Evolutionary conservation across 345 rosid species (phyloP), one percentile per base, ranked within the genome.

Genomic region (Gossypium bickii): DNA sequence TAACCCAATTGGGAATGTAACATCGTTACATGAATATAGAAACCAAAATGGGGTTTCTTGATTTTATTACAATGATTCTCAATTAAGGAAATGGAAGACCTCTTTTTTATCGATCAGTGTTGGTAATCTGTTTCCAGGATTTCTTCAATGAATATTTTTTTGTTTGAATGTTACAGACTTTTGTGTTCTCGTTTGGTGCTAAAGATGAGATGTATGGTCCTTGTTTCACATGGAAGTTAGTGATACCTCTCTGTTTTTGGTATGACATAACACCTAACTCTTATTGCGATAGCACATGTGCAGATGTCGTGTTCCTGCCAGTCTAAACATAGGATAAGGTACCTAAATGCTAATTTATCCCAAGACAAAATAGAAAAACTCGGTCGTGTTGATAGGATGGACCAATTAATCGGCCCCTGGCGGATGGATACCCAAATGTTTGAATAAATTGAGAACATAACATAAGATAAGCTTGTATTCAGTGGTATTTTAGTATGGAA

Each of bases 171-270:
- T 34, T 34, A 34, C 6, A 34, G 3, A 15, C 38, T 51, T 27
- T 51, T 69, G 18, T 16, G 56, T 52, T 52, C 18, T 34, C 17
- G 20, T 69, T 51, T 11, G 34, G 10, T 49, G 22, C 3, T 47
- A 11, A 5, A 34, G 41, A 34, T 34, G 41, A 34, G 41, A 34
- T 34, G 41, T 34, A 34, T 34, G 47, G 13, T 48, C n/a, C 62
- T 64, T 16, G 44, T 72, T 57, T 69, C 81, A 78, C 78, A 61
- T 53, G 74, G 58, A 43, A 48, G 65, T 73, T 43, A 65, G 73
- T 10, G 66, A 18, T 2, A 29, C 6, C 9, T 78, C 70, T 68
- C 38, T 38, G 69, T 27, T 27, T 34, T 27, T 52, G 52, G 29
- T 2, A 17, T 51, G 74, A 78, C 73, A 2, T n/a, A 3, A 57